Conservation (phyloP, 345 rosid genomes). For the Aurinia saxatilis region DNA sequence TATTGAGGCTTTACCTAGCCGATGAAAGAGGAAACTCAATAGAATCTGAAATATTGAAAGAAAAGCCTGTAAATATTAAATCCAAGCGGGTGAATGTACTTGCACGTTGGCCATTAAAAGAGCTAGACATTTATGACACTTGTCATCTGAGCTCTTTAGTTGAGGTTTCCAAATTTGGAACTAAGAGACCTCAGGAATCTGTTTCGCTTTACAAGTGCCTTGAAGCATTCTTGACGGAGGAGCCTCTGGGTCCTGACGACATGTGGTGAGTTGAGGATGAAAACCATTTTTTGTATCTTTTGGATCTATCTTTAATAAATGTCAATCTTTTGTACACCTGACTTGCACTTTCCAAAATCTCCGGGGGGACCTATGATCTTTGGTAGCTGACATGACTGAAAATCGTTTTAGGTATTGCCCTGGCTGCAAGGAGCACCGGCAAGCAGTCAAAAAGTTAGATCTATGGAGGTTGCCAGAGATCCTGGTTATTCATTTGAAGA, state of each 20-base stretch:
- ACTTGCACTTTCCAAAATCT: not conserved
- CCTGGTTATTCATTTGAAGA: conserved; percentile 85
- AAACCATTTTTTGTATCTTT: conserved; percentile 1
- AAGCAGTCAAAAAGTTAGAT: conserved; percentile 91
- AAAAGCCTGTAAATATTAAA: conserved; percentile 42
- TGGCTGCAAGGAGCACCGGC: conserved; percentile 75
- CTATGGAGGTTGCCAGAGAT: conserved; percentile 97
- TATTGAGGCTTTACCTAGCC: conserved; percentile 54
- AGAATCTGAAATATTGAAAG: conserved; percentile 44
- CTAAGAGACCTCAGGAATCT: conserved; percentile 80
- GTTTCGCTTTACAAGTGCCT: conserved; percentile 84
- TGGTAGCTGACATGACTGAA: conserved; percentile 13
- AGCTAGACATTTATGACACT: conserved; percentile 47
- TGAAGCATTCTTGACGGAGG: conserved; percentile 92
- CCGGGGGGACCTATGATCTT: not conserved
- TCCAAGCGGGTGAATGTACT: conserved; percentile 52
- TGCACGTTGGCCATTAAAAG: conserved; percentile 70
- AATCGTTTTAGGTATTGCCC: conserved; percentile 78
- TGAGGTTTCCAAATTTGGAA: conserved; percentile 62
- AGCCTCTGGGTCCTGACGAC: conserved; percentile 99
- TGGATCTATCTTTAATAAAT: not conserved
- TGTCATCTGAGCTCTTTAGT: conserved; percentile 58
- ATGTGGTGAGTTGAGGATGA: conserved; percentile 71
- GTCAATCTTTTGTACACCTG: not conserved
- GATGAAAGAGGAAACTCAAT: conserved; percentile 56